Evolutionary conservation across 768 basidiomycete genomes (phyloP).

Genomic region (Podaxis carcinomalis): DNA sequence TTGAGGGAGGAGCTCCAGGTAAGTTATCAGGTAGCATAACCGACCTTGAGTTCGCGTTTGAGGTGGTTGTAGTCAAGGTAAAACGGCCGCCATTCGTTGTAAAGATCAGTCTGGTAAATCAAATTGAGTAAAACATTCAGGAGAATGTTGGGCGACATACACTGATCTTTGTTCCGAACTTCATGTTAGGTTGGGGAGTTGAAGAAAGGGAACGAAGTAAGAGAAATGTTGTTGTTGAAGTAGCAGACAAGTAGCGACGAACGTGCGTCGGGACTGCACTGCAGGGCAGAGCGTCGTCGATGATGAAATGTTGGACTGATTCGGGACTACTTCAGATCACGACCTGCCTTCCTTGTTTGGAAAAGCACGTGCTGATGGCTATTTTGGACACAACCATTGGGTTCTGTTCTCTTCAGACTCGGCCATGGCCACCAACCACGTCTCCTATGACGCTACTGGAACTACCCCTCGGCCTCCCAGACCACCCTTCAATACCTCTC

Average conservation of each 20-base stretch:
- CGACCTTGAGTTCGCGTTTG: slow-evolving; percentile 87
- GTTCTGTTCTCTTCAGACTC: background rate
- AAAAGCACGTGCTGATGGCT: slow-evolving; percentile 4
- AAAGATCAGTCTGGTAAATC: slow-evolving; percentile 63
- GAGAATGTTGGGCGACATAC: slow-evolving; percentile 25
- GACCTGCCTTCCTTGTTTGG: background rate
- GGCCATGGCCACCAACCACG: slow-evolving; percentile 17
- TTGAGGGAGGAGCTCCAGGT: slow-evolving; percentile 12
- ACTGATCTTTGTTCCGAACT: slow-evolving; percentile 77
- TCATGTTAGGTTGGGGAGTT: slow-evolving; percentile 42
- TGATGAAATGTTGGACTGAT: slow-evolving; percentile 1
- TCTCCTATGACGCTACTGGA: slow-evolving; percentile 28
- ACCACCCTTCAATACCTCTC: slow-evolving; percentile 25
- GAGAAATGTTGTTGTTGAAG: background rate
- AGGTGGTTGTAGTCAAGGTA: slow-evolving; percentile 88
- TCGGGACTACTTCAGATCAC: background rate
- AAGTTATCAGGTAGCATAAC: slow-evolving; percentile 10
- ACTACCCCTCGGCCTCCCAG: slow-evolving; percentile 20
- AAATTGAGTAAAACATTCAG: background rate
- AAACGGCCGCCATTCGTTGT: slow-evolving; percentile 86
- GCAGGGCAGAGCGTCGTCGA: background rate
- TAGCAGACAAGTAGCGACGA: slow-evolving; percentile 15
- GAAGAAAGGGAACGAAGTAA: background rate
- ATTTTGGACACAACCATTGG: background rate
- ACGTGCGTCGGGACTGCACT: slow-evolving; percentile 22